Percentiles rank a stretch among this genome's conserved stretches.
These are phyloP conservation scores for Alternaria sp. DNA, from an alignment of 2,329 filamentous ascomycete genomes.

Conservation along the genomic window DNA sequence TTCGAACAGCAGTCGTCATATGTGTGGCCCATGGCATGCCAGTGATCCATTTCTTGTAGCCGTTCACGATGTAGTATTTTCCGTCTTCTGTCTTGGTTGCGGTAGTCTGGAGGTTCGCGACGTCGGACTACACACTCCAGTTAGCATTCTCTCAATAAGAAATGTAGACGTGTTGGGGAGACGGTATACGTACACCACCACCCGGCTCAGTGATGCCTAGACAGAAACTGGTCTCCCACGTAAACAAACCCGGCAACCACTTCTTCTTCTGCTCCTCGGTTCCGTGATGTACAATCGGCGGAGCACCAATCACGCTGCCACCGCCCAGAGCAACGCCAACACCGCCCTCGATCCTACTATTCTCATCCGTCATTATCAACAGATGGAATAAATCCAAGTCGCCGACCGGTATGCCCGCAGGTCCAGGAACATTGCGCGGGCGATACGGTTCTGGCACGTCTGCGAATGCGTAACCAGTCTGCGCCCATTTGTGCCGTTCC, in stretches of 20 bases:
- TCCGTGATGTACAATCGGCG: constrained; percentile 69
- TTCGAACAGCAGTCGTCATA: constrained; percentile 68
- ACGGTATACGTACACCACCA: constrained; percentile 47
- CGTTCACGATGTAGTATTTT: constrained; percentile 72
- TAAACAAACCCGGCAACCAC: constrained; percentile 66
- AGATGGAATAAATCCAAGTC: constrained; percentile 50
- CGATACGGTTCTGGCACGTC: constrained; percentile 55
- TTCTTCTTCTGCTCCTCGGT: constrained; percentile 64
- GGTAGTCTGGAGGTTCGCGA: constrained; percentile 68
- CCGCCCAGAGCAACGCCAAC: constrained; percentile 65
- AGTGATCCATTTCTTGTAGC: constrained; percentile 73
- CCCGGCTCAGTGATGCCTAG: constrained; percentile 70
- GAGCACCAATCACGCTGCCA: constrained; percentile 67
- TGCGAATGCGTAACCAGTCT: constrained; percentile 52
- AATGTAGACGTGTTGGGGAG: neutral
- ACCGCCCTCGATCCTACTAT: constrained; percentile 62
- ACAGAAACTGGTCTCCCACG: constrained; percentile 66
- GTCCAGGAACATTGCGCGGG: constrained; percentile 47
- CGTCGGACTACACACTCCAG: constrained; percentile 57
- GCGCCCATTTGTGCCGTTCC: constrained; percentile 49
- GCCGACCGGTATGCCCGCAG: constrained; percentile 46
- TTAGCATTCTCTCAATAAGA: constrained; percentile 5
- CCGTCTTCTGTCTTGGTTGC: constrained; percentile 76
- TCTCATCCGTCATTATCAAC: constrained; percentile 63
- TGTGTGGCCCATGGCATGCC: constrained; percentile 67